Percentiles rank a stretch among this genome's conserved stretches.
Evolutionary conservation across 345 rosid species (phyloP).

Genomic region (Tarenaya hassleriana): DNA sequence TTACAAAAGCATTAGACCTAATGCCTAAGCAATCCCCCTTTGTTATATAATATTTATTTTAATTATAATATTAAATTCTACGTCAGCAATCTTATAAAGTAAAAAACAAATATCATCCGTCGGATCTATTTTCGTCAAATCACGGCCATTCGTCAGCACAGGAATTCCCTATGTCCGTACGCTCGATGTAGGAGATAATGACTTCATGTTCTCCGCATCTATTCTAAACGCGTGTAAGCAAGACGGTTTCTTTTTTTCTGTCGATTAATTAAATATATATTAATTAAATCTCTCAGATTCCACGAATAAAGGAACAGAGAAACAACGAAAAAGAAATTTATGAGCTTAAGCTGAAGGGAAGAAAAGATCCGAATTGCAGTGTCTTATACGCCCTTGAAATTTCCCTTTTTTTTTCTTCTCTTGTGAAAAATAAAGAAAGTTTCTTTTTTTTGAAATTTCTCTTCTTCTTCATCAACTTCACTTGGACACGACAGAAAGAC

Average conservation of each 20-base stretch:
- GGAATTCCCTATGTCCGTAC: background rate
- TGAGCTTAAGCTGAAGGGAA: constrained; percentile 5
- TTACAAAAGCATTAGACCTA: too few species aligned
- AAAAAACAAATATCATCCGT: background rate
- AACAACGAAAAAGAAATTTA: constrained; percentile 13
- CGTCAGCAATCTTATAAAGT: too few species aligned
- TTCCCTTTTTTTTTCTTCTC: background rate
- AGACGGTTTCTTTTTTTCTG: constrained; percentile 20
- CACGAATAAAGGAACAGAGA: constrained; percentile 29
- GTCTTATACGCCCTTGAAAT: constrained; percentile 16
- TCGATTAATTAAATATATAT: constrained; percentile 9
- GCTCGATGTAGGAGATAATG: constrained; percentile 9
- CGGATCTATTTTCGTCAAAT: constrained; percentile 9
- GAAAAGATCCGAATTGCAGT: constrained; percentile 18
- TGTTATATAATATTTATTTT: background rate
- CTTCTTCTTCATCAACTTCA: constrained; percentile 14
- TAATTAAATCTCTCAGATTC: constrained; percentile 17
- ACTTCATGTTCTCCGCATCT: constrained; percentile 12
- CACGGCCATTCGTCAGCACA: background rate
- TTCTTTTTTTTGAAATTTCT: background rate
- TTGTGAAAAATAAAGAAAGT: background rate
- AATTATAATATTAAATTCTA: background rate
- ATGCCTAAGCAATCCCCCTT: too few species aligned
- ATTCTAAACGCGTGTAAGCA: constrained; percentile 25
- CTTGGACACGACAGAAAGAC: constrained; percentile 19